Base-by-base conservation (phyloP, 208 protist species). In the Strigomonas culicis region DNA sequence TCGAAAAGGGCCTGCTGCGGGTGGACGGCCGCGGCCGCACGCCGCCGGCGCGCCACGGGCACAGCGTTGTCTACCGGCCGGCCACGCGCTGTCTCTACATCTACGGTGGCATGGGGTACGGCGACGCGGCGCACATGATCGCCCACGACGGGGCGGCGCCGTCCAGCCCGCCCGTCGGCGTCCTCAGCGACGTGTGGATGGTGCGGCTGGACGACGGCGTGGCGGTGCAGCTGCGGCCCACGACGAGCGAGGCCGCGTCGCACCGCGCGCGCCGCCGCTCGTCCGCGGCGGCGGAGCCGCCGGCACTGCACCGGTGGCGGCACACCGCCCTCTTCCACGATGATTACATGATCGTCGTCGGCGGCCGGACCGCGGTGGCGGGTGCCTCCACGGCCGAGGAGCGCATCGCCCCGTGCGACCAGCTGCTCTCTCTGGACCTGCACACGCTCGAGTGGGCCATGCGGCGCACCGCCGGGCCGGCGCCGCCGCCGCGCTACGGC, bases 361-460 rank as follows among this genome's bases (percentile, higher is more conserved):
- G 84, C n/a, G 84, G 84, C 8, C 68, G 79, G 66, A 67, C 70
- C 22, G 39, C 43, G 53, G 47, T 3, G 34, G 58, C 64, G 32
- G 47, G 36, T 34, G 72, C 47, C 44, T 50, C 60, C 51, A 59
- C 52, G 49, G 24, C 41, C 28, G 63, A 56, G 34, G 31, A 56
- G 43, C 68, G 49, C 7, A 15, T 58, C 47, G 24, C 21, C 22
- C 43, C 30, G 55, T 88, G 81, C 66, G 47, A 32, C 27, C 50
- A 77, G 24, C 61, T 84, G 39, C 64, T 86, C 11, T 80, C 73
- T 36, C 71, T 92, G n/a, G 77, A 92, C 65, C 47, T 92, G 25
- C 59, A 22, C 0, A 53, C 47, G 24, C 51, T 59, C 24, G 66
- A 70, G 59, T 92, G 81, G 85, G 36, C 59, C 22, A 63, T 28